Base-by-base conservation (phyloP, 2,329 filamentous ascomycete species). In the Dactylonectria estremocensis region DNA sequence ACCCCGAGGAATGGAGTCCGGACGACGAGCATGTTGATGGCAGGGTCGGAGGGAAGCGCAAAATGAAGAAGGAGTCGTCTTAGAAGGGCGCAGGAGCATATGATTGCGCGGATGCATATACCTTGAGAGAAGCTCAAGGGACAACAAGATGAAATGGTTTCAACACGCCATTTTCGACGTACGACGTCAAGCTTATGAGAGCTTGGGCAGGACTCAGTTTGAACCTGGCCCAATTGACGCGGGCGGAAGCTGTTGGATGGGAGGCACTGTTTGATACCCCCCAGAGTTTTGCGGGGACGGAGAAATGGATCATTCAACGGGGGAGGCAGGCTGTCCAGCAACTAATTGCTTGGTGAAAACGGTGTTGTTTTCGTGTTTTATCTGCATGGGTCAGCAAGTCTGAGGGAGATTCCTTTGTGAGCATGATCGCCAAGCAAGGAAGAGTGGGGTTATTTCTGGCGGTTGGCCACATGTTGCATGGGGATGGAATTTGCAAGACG, bases 1-100 rank as follows among this genome's bases (percentile, higher is more conserved):
- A 84, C 40, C 83, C 83, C 0, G 83, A 84, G 64, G 81, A 83
- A 67, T 84, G 82, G 80, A 79, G 74, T 40, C 83, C 83, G 1
- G 81, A 83, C 3, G 82, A 83, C 37, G 80, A 83, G 24, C 71
- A 74, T n/a, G 55, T 67, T 7, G 80, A 81, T 24, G 73, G 70
- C 2, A 75, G 79, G 64, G 52, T 72, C 33, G 72, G 71, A 10
- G 67, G 72, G 7, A 80, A 75, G 52, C 72, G 66, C 35, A 80
- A 69, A 58, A 37, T 57, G 6, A 76, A 71, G 60, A 77, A 73
- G 59, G 76, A 76, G 28, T 45, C 68, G 11, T 50, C 53, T 22
- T 71, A 67, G 46, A 37, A 8, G 11, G 14, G 13, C 8, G 18
- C 9, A 40, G 18, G 28, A 37, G 61, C n/a, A n/a, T 50, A 49